Evolutionary conservation across 305 asterid species (phyloP), one percentile per base, ranked within the genome.

Genomic region (Stenogyne calaminthoides): DNA sequence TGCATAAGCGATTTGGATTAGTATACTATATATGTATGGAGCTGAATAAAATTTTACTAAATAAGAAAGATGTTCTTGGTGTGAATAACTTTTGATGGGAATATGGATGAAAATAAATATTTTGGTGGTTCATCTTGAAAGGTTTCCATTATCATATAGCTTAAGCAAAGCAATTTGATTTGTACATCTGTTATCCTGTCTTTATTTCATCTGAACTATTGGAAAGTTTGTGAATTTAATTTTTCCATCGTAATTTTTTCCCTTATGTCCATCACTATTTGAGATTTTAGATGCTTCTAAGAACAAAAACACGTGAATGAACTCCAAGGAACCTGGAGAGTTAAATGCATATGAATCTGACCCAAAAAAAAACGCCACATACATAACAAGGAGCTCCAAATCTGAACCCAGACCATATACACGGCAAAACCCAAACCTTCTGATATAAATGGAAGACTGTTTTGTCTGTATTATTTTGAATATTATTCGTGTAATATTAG

Each of bases 361-460:
- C 67, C 7, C 12, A 7, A 39, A 72, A 72, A 72, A 72, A 54
- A 69, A 32, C 76, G 60, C 74, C 65, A 72, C 27, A 70, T 76
- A 63, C 84, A 62, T 76, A 15, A 52, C 47, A 32, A 70, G 66
- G 22, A 61, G 8, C 67, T 36, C 25, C 67, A 61, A n/a, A 52
- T 66, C 67, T 75, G 77, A 66, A 75, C 54, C 18, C 36, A 20
- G 75, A 67, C 75, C 29, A 19, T 46, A 47, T 78, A 10, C 49
- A 9, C 64, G 70, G 39, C 58, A 14, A 69, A 16, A 6, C 69
- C 29, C 67, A 2, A 62, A 65, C 52, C 19, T 39, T 7, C 3
- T 39, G 32, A 62, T 49, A 62, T 63, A 72, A 62, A 34, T 5
- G n/a, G 7, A 58, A 44, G 37, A 52, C 7, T 14, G 11, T 29